phyloP scores from a whole-genome alignment of 495 filamentous ascomycete species.

The Penicillium bovifimosum region DNA sequence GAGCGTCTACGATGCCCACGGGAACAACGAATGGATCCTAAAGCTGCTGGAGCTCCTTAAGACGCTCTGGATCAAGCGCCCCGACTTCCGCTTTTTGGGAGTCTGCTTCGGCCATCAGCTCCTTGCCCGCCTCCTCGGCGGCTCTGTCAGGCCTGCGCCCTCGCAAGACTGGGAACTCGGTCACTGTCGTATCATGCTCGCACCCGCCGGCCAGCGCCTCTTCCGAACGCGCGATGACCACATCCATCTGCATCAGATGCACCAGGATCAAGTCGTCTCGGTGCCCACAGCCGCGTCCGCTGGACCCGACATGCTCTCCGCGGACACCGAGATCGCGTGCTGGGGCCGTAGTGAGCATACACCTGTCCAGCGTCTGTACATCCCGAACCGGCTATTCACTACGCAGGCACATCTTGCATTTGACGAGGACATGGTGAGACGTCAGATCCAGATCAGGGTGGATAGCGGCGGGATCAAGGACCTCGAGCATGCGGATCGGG shows the following conservation, averaged over 20 bases:
- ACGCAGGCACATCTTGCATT: constrained; percentile 21
- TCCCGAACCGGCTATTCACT: constrained; percentile 17
- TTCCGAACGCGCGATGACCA: constrained; percentile 11
- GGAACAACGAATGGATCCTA: constrained; percentile 17
- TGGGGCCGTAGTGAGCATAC: constrained; percentile 22
- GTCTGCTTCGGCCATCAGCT: constrained; percentile 91
- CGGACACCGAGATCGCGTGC: constrained; percentile 9
- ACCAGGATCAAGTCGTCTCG: constrained; percentile 16
- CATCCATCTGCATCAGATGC: constrained; percentile 20
- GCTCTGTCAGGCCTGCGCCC: constrained; percentile 55
- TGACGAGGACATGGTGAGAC: constrained; percentile 21
- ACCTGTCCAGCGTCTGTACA: constrained; percentile 18
- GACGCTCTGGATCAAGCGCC: constrained; percentile 15
- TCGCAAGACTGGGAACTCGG: constrained; percentile 21
- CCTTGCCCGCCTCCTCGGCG: constrained; percentile 48
- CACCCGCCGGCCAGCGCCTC: constrained; percentile 12
- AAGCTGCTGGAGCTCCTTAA: constrained; percentile 13
- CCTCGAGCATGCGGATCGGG: constrained; percentile 19
- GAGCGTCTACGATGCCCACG: constrained; percentile 20
- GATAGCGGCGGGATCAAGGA: constrained; percentile 17
- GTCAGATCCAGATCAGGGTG: constrained; percentile 22
- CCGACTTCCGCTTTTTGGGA: constrained; percentile 39
- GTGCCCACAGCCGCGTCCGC: constrained; percentile 12
- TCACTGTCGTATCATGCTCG: constrained; percentile 16
- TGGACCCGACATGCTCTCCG: constrained; percentile 3